Evolutionary conservation across 306 rosid genomes (phyloP).

Genomic region (Calophaca sinica): DNA sequence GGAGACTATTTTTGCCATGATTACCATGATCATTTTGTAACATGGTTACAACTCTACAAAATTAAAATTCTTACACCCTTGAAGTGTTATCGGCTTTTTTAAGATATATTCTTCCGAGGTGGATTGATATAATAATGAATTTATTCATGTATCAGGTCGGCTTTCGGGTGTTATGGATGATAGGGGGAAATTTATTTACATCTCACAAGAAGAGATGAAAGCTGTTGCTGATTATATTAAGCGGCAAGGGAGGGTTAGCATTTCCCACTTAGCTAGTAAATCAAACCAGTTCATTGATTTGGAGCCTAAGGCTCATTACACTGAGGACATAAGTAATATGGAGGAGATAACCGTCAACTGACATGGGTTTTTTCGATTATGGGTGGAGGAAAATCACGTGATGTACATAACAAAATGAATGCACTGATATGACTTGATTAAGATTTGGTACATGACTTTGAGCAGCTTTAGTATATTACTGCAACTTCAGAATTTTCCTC

Average conservation of each 20-base stretch:
- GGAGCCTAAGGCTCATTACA: slow-evolving; percentile 78
- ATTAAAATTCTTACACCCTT: not conserved
- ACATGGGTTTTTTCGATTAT: slow-evolving; percentile 34
- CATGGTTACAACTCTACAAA: not conserved
- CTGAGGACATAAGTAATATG: slow-evolving; percentile 59
- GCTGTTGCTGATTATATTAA: slow-evolving; percentile 92
- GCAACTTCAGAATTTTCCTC: slow-evolving; percentile 8
- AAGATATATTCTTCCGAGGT: not conserved
- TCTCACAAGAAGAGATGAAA: slow-evolving; percentile 93
- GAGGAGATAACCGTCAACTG: slow-evolving; percentile 75
- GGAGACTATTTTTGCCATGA: slow-evolving; percentile 14
- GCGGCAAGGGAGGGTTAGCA: slow-evolving; percentile 94
- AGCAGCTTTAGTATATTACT: slow-evolving; percentile 42
- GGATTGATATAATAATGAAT: slow-evolving; percentile 23
- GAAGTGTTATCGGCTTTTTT: not conserved
- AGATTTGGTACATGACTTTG: slow-evolving; percentile 41
- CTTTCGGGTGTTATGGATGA: slow-evolving; percentile 99
- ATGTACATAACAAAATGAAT: slow-evolving; percentile 29
- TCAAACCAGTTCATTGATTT: slow-evolving; percentile 98
- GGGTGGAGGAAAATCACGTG: slow-evolving; percentile 34
- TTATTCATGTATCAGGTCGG: slow-evolving; percentile 62
- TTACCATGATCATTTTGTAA: slow-evolving; percentile 6
- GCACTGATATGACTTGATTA: slow-evolving; percentile 8
- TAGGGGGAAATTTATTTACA: slow-evolving; percentile 92
- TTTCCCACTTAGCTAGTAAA: slow-evolving; percentile 92